Conservation (phyloP, 768 basidiomycete species). For the Boletellus emodensis region DNA sequence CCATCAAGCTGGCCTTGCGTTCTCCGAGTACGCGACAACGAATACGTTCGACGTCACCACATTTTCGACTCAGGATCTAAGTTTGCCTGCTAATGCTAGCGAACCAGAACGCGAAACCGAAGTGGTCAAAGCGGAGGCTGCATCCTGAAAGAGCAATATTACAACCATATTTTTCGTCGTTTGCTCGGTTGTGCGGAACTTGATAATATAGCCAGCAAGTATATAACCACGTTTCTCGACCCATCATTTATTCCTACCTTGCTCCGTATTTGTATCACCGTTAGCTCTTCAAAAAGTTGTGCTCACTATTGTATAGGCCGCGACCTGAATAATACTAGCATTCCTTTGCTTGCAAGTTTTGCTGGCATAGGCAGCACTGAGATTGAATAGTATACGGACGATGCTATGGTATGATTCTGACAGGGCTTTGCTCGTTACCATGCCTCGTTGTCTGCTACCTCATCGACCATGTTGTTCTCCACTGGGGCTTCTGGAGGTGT, state of each 20-base stretch:
- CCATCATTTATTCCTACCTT: slow-evolving; percentile 37
- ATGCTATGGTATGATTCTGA: slow-evolving; percentile 12
- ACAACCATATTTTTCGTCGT: slow-evolving; percentile 22
- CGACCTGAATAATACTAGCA: slow-evolving; percentile 29
- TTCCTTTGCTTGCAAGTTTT: slow-evolving; percentile 10
- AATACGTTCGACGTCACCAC: slow-evolving; percentile 66
- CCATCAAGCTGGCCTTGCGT: slow-evolving; percentile 62
- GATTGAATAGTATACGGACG: slow-evolving; percentile 10
- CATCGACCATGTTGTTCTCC: slow-evolving; percentile 27
- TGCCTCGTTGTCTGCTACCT: slow-evolving; percentile 37
- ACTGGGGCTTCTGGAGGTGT: slow-evolving; percentile 45
- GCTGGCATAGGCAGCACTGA: slow-evolving; percentile 18
- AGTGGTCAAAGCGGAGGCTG: slow-evolving; percentile 62
- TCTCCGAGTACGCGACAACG: slow-evolving; percentile 64
- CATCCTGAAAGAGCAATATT: slow-evolving; percentile 25
- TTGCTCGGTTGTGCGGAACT: slow-evolving; percentile 25
- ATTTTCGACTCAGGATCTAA: slow-evolving; percentile 66
- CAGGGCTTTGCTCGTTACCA: slow-evolving; percentile 25
- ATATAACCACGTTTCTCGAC: slow-evolving; percentile 29
- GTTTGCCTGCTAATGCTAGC: slow-evolving; percentile 49
- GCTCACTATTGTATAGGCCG: slow-evolving; percentile 35
- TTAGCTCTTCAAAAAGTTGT: slow-evolving; percentile 33
- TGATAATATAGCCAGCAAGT: slow-evolving; percentile 28
- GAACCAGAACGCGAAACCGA: slow-evolving; percentile 65
- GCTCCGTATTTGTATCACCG: slow-evolving; percentile 36